Conservation (phyloP, 192 early-diverging fungal species). For the Mortierella claussenii region DNA sequence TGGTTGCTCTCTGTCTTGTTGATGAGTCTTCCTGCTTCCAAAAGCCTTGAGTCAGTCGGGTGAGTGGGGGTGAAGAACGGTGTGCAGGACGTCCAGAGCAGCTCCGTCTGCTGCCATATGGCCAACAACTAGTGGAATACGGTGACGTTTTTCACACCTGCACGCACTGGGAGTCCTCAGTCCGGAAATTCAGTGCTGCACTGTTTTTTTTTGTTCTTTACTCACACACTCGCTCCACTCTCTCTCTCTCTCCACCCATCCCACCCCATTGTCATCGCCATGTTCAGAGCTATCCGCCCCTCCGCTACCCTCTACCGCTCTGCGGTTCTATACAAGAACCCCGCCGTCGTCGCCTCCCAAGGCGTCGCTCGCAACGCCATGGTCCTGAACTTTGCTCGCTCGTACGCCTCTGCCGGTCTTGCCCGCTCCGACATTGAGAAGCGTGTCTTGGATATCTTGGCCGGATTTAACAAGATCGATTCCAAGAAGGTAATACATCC, state of each 20-base stretch:
- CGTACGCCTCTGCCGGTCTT: constrained; percentile 81
- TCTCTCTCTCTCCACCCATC: neutral
- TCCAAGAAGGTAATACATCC: constrained; percentile 77
- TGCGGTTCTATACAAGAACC: constrained; percentile 44
- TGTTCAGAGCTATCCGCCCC: constrained; percentile 53
- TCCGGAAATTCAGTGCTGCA: no score
- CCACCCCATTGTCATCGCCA: neutral
- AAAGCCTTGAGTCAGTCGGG: no score
- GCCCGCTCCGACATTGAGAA: constrained; percentile 78
- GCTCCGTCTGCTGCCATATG: no score
- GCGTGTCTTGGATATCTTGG: constrained; percentile 88
- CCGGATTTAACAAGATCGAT: constrained; percentile 98
- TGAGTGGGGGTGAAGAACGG: no score
- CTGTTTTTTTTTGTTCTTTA: constrained; percentile 11
- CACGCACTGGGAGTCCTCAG: no score
- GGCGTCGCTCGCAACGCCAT: constrained; percentile 50
- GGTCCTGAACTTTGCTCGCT: constrained; percentile 65
- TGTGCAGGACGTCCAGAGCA: no score
- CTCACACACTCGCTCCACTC: neutral
- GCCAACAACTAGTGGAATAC: no score
- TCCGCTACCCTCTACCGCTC: constrained; percentile 47
- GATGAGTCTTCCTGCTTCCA: neutral
- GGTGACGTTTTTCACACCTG: no score
- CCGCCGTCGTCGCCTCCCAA: constrained; percentile 48
- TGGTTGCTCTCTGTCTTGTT: neutral